Conservation (phyloP, 129 eudicot genomes). For the Erigeron canadensis region DNA sequence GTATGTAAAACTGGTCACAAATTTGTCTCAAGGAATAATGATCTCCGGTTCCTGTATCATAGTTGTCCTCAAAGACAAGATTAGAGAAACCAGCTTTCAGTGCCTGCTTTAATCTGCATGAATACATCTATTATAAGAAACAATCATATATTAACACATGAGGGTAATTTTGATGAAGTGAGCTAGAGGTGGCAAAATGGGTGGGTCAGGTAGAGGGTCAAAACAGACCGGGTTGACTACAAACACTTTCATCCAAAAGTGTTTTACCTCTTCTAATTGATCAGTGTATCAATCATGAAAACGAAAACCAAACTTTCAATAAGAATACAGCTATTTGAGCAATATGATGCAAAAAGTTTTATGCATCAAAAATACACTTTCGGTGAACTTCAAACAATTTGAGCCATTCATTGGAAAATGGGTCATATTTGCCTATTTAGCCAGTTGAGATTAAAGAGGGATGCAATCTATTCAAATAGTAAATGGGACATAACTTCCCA, state of each 20-base stretch:
- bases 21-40: conserved; percentile 96
- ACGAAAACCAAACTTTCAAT: not conserved
- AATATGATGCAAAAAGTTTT: not conserved
- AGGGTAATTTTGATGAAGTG: not conserved
- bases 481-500: not conserved
- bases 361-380: not conserved
- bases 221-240: not conserved
- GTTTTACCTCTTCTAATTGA: not conserved
- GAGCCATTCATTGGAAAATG: not conserved
- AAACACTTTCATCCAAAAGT: not conserved
- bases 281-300: not conserved
- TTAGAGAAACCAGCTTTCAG: conserved; percentile 89
- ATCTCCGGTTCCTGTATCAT: conserved; percentile 98
- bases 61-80: conserved; percentile 95
- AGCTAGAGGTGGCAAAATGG: not conserved
- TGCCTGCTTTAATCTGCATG: conserved; percentile 84
- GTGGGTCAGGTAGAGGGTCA: not conserved
- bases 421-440: not conserved
- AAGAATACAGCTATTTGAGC: not conserved
- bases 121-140: conserved; percentile 12
- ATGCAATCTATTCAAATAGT: not conserved
- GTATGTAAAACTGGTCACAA: conserved; percentile 87
- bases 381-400: not conserved
- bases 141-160: not conserved
- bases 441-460: not conserved